Evolutionary conservation across 805 yeast genomes (phyloP), one percentile per base, ranked within the genome.

Genomic region (Suhomyces faveliae): DNA sequence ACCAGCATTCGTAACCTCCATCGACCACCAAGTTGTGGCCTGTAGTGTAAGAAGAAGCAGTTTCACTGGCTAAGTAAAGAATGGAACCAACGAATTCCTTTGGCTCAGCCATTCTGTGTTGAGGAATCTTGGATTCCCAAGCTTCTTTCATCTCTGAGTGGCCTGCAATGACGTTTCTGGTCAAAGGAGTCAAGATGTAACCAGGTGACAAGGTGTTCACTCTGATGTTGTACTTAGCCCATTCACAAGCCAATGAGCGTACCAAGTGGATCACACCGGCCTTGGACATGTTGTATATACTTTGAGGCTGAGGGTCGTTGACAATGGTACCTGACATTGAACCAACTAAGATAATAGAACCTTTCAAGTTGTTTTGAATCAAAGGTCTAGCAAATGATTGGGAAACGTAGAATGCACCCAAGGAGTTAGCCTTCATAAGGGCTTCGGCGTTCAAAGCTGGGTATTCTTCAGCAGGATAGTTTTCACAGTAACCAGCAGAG

Each of bases 1-100:
- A 87, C 92, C 92, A 87, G 56, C 89, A 84, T 57, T 85, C 85
- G 74, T 87, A 88, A 49, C 95, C 96, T 61, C 95, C 95, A 62
- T 88, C 95, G 48, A 86, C 92, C 24, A 85, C 81, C 68, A 88
- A 68, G 68, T 87, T 87, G 64, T 86, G 84, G 60, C 95, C 96
- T 12, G 95, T 87, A 49, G 92, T 86, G 75, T 87, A 88, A 15
- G 85, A 76, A 30, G 87, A 79, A 7, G 92, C 94, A 42, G 80
- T 57, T 48, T 80, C 79, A 33, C 87, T 78, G 21, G 91, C 83
- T 72, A 87, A 76, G 74, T 85, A 88, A 53, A 88, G 70, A 48
- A 85, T 75, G 29, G 88, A 77, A 35, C 95, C 95, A 35, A 85
- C 85, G 62, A 87, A 85, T 68, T 87, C 95, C 62, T 82, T 77